Evolutionary conservation across 139 green algal genomes (phyloP), one percentile per base, ranked within the genome.

Genomic region (Ostreobium quekettii): DNA sequence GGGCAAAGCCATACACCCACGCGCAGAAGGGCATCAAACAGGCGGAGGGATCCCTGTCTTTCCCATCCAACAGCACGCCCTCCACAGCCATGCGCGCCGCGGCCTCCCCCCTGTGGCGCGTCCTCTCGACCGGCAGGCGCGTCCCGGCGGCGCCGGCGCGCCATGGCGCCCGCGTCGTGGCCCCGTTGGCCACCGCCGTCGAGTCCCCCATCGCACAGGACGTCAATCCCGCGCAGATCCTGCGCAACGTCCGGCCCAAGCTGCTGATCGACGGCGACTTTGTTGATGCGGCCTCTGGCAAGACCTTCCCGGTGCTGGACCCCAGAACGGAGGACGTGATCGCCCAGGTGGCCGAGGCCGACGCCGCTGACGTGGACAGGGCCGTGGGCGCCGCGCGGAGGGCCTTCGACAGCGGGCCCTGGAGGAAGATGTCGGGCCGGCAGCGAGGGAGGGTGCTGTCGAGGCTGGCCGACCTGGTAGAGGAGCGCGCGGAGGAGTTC

Each of bases 261-360:
- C 74, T 90, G 48, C 68, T 90, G 59, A 89, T 90, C 36, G 66
- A 79, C 48, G 83, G 83, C 47, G 61, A 88, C 42, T 90, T 78
- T 48, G 74, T 87, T 26, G 76, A 85, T 31, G 61, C 80, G 1
- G 48, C 47, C 6, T 70, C 65, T 1, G 80, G 84, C 60, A 71
- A 78, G 48, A 71, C 32, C 3, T 81, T 30, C 38, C 46, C 67
- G 1, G 74, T 80, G 1, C 30, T 82, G 24, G 82, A 91, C 64
- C 85, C 85, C 0, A 76, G 82, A 47, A 87, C 80, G 4, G 80
- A 79, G 46, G 66, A 90, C 66, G 64, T 76, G 36, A 60, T 90
- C 0, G 37, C 77, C 7, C 36, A 80, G 0, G 76, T 91, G 7
- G 80, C 85, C 1, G 82, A 87, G 60, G 85, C 69, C 2, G 68